These are phyloP conservation scores for Golubevia pallescens DNA, from an alignment of 1,284 basidiomycete species.

Conservation along the genomic window DNA sequence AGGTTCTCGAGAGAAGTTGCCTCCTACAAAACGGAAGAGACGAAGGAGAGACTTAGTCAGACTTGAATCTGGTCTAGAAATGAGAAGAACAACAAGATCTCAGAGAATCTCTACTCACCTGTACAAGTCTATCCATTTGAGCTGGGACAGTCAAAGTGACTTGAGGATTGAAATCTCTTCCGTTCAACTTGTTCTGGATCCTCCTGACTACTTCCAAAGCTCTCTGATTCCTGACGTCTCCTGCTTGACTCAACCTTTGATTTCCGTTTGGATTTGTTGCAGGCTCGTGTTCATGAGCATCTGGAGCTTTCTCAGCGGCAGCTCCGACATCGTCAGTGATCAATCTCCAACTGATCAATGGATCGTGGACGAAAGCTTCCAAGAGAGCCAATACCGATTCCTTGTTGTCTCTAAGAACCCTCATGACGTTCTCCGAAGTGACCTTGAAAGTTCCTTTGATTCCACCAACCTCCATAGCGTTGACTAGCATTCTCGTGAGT, in stretches of 20 bases:
- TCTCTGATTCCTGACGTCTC: conserved; percentile 48
- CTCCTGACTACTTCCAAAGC: conserved; percentile 57
- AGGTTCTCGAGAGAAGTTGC: conserved; percentile 57
- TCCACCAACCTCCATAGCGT: conserved; percentile 96
- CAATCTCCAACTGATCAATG: conserved; percentile 70
- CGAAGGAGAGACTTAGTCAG: conserved; percentile 2
- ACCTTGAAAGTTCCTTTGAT: conserved; percentile 96
- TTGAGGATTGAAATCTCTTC: conserved; percentile 53
- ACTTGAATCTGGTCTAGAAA: too few species aligned
- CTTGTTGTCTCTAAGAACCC: conserved; percentile 92
- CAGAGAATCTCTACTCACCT: background rate
- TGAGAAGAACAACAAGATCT: too few species aligned
- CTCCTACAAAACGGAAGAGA: conserved; percentile 18
- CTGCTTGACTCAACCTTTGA: conserved; percentile 6
- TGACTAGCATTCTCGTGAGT: conserved; percentile 95
- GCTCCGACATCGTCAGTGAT: conserved; percentile 37
- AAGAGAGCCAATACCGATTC: conserved; percentile 97
- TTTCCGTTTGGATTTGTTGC: conserved; percentile 2
- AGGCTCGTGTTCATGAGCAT: conserved; percentile 14
- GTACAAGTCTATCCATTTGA: conserved; percentile 52
- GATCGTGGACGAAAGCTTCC: conserved; percentile 77
- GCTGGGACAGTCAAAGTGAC: conserved; percentile 36
- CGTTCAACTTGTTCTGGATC: conserved; percentile 59
- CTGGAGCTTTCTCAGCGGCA: conserved; percentile 37
- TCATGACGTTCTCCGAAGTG: conserved; percentile 97